phyloP scores from a whole-genome alignment of 2,329 filamentous ascomycete genomes.

The Colletotrichum lini region DNA sequence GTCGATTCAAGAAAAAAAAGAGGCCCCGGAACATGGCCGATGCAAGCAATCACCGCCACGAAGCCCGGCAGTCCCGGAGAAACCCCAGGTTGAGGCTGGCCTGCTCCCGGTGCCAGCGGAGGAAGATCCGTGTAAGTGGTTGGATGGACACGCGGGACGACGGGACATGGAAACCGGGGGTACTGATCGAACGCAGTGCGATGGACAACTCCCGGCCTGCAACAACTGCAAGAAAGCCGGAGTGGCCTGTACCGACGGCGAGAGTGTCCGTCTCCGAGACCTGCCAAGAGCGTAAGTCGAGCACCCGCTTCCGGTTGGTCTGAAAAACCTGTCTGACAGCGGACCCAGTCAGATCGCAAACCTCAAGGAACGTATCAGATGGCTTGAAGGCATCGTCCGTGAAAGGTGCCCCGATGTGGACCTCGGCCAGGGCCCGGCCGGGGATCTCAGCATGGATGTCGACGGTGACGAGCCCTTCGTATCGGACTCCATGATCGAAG shows the following conservation, averaged over 20 bases:
- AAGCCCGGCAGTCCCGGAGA: slow-evolving; percentile 44
- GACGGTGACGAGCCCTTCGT: slow-evolving; percentile 21
- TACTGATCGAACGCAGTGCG: slow-evolving; percentile 54
- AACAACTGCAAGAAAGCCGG: slow-evolving; percentile 60
- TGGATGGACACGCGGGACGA: neutral
- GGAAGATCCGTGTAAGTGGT: slow-evolving; percentile 62
- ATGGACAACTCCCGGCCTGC: slow-evolving; percentile 59
- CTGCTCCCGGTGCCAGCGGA: slow-evolving; percentile 58
- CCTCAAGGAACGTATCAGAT: slow-evolving; percentile 58
- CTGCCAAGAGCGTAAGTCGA: slow-evolving; percentile 57
- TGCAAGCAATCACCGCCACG: slow-evolving; percentile 21
- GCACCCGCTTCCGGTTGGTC: no score
- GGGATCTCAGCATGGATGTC: slow-evolving; percentile 15
- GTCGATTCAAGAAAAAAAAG: neutral
- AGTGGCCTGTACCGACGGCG: slow-evolving; percentile 59
- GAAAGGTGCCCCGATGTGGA: slow-evolving; percentile 60
- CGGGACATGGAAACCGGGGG: neutral
- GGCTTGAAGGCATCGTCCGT: slow-evolving; percentile 62
- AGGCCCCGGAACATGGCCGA: slow-evolving; percentile 29
- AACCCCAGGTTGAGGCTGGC: slow-evolving; percentile 47
- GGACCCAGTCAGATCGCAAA: slow-evolving; percentile 46
- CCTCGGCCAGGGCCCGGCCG: slow-evolving; percentile 45
- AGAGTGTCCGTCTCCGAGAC: slow-evolving; percentile 56
- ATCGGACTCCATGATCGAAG: slow-evolving; percentile 40
- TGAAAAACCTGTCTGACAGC: neutral